A percentile compares a stretch with the other conserved stretches of the same genome.
These are phyloP conservation scores for Amoeboaphelidium protococcarum DNA, from an alignment of 371 early-diverging fungal species.

Conservation along the genomic window DNA sequence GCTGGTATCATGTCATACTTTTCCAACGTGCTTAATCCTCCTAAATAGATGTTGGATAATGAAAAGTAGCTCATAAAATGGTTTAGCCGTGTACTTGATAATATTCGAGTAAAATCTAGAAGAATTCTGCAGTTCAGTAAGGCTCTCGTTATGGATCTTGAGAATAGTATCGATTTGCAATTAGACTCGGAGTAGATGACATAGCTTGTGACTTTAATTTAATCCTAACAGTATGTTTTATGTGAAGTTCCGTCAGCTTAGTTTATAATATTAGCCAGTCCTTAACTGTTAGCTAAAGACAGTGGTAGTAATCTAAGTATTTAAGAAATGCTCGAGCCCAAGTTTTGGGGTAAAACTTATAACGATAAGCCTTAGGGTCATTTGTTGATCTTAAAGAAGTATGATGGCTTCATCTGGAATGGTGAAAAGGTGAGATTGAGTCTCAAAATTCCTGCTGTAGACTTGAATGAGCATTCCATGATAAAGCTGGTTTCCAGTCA, in stretches of 20 bases:
- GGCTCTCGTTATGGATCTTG: conserved; percentile 33
- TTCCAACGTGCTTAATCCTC: conserved; percentile 1
- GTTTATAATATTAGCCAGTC: conserved; percentile 17
- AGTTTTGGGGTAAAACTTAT: too few species aligned
- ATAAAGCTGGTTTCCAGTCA: too few species aligned
- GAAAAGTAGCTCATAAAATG: conserved; percentile 7
- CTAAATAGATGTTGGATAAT: not conserved
- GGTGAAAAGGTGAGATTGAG: too few species aligned
- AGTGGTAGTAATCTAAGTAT: not conserved
- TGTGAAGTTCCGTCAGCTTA: conserved; percentile 27
- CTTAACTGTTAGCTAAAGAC: conserved; percentile 6
- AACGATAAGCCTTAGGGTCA: too few species aligned
- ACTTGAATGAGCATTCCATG: too few species aligned
- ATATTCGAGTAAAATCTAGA: conserved; percentile 30
- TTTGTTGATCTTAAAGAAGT: too few species aligned
- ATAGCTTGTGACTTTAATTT: conserved; percentile 19
- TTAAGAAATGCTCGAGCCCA: too few species aligned
- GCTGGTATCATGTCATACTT: conserved; percentile 20
- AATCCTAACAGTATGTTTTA: conserved; percentile 39
- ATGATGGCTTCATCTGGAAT: too few species aligned
- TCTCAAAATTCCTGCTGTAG: too few species aligned
- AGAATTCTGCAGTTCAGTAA: conserved; percentile 29
- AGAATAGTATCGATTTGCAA: conserved; percentile 17
- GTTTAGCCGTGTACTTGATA: conserved; percentile 30
- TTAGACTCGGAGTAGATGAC: not conserved